Evolutionary conservation across 495 filamentous ascomycete species (phyloP), one percentile per base, ranked within the genome.

Genomic region (Penicillium steckii): DNA sequence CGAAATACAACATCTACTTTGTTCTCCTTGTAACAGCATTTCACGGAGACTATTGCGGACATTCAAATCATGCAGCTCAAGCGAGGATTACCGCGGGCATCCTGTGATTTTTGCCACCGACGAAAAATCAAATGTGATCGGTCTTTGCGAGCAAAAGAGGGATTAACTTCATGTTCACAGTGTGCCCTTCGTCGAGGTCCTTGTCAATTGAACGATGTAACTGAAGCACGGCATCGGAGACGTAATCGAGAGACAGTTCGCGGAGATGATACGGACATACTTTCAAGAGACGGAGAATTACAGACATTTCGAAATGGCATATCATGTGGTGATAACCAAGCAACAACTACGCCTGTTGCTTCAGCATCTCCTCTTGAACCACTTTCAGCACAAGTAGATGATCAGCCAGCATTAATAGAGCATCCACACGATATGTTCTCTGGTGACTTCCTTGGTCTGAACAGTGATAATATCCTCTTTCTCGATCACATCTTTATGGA

Each of bases 401-500:
- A 37, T 7, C 33, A 37, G 15, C 4, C 33, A 4, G 3, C 2
- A n/a, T 3, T 10, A 8, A 23, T 37, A 37, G 1, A 37, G 12
- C 4, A 37, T 37, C 33, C 33, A 4, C 10, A 18, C n/a, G 30
- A 21, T 23, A 43, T 50, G 40, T 50, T 50, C 12, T 24, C 8
- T 22, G 48, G 33, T 4, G 23, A 21, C 3, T 33, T 44, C 4
- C 23, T 43, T 22, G 37, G 15, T 22, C 48, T 50, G 24, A 50
- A 27, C 18, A 8, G 17, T 25, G 48, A 50, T 17, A 50, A 50
- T 32, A 42, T 50, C 18, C 9, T 44, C 24, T 50, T 50, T 50
- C 48, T 50, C 24, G 48, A 50, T 43, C 48, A 50, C 21, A n/a
- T 50, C 12, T 50, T 50, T 26, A 50, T 50, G 48, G 48, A 29